Evolutionary conservation across 139 green algal genomes (phyloP).

Genomic region (Coelastrella sp.): DNA sequence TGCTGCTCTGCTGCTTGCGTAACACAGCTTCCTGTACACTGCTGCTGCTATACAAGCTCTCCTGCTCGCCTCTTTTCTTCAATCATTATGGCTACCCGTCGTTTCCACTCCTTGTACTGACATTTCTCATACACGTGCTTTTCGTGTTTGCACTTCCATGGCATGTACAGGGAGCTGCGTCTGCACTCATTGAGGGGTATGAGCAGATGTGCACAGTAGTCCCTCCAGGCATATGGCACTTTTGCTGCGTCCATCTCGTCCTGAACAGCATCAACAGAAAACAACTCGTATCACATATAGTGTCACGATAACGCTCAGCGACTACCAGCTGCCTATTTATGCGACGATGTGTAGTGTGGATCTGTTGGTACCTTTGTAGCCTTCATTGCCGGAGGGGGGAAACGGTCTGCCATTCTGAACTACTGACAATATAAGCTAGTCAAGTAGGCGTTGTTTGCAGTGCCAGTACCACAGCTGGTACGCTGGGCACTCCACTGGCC

Average conservation of each 20-base stretch:
- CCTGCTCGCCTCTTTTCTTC: slow-evolving; percentile 45
- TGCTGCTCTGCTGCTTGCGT: not conserved
- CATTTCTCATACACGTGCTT: slow-evolving; percentile 88
- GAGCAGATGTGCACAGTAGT: slow-evolving; percentile 93
- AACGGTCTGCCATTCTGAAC: slow-evolving; percentile 43
- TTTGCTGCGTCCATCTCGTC: slow-evolving; percentile 86
- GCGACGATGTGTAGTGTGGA: too few species aligned
- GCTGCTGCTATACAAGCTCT: slow-evolving; percentile 5
- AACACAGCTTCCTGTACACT: not conserved
- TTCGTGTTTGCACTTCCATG: slow-evolving; percentile 86
- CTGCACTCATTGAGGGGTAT: slow-evolving; percentile 94
- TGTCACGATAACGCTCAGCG: too few species aligned
- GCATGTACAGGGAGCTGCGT: slow-evolving; percentile 67
- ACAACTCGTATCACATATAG: not conserved
- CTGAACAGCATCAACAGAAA: slow-evolving; percentile 62
- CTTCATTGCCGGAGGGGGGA: slow-evolving; percentile 47
- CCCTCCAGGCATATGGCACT: slow-evolving; percentile 81
- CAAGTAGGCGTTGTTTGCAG: too few species aligned
- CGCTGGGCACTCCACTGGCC: too few species aligned
- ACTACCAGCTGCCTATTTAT: too few species aligned
- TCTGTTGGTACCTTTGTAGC: slow-evolving; percentile 48
- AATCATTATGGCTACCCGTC: slow-evolving; percentile 48
- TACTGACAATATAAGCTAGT: too few species aligned
- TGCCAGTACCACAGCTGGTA: too few species aligned
- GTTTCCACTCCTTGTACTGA: slow-evolving; percentile 74